Conservation (phyloP, 2,329 filamentous ascomycete genomes). For the Penicillium psychrosexuale region DNA sequence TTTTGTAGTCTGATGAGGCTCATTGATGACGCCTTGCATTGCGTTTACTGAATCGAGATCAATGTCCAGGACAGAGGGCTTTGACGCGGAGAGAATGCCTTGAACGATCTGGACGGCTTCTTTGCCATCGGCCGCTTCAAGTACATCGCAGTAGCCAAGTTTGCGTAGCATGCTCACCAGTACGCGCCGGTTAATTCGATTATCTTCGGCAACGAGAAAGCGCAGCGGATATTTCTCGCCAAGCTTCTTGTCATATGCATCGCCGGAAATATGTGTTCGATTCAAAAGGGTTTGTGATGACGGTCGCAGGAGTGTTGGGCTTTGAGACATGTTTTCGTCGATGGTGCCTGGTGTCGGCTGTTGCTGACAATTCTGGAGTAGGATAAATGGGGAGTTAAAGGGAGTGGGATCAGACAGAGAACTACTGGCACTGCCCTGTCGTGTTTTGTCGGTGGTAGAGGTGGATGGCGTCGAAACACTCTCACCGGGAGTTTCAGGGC, state of each 20-base stretch:
- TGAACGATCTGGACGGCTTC: slow-evolving; percentile 64
- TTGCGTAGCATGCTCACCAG: slow-evolving; percentile 65
- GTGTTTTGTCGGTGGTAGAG: slow-evolving; percentile 20
- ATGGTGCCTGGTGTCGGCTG: slow-evolving; percentile 30
- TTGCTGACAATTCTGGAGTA: slow-evolving; percentile 28
- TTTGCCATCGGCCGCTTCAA: slow-evolving; percentile 65
- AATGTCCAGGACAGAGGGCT: slow-evolving; percentile 17
- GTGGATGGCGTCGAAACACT: slow-evolving; percentile 36
- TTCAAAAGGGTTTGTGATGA: slow-evolving; percentile 23
- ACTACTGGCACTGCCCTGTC: slow-evolving; percentile 23
- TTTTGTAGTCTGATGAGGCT: slow-evolving; percentile 27
- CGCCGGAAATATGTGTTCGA: slow-evolving; percentile 26
- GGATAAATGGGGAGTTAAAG: slow-evolving; percentile 25
- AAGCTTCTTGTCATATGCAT: slow-evolving; percentile 55
- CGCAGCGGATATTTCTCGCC: slow-evolving; percentile 61
- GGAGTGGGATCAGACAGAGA: slow-evolving; percentile 21
- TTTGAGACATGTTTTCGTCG: slow-evolving; percentile 27
- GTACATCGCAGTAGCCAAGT: slow-evolving; percentile 62
- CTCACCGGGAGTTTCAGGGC: slow-evolving; percentile 50
- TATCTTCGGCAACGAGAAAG: slow-evolving; percentile 70
- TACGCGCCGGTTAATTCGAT: slow-evolving; percentile 67
- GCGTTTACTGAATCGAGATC: slow-evolving; percentile 6
- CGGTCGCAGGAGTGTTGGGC: slow-evolving; percentile 23
- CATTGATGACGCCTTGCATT: slow-evolving; percentile 15
- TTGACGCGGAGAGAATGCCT: slow-evolving; percentile 38